Percentiles rank a stretch among this genome's conserved stretches.
phyloP scores from a whole-genome alignment of 441 rosid species.

The Sinapis alba region DNA sequence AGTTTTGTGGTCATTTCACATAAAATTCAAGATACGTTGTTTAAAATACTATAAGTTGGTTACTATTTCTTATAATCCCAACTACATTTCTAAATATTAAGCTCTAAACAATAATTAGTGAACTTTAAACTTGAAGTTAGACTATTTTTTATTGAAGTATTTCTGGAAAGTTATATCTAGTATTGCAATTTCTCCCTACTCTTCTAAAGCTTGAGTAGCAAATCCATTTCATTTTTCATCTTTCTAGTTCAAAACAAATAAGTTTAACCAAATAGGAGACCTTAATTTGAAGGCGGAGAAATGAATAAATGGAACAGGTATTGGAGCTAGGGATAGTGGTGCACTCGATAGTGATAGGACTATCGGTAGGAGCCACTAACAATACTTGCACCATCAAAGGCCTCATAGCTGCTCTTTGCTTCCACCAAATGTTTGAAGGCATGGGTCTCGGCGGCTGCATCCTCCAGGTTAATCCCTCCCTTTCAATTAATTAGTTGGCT shows the following conservation, averaged over 20 bases:
- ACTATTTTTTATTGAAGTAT: too few species aligned
- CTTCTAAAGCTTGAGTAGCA: too few species aligned
- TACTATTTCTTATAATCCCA: too few species aligned
- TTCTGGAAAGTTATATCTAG: too few species aligned
- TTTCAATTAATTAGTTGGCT: not conserved
- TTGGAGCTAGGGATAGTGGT: slow-evolving; percentile 53
- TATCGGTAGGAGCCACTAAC: slow-evolving; percentile 55
- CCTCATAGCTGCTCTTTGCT: slow-evolving; percentile 65
- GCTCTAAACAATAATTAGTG: too few species aligned
- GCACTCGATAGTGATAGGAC: slow-evolving; percentile 56
- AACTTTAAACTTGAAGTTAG: too few species aligned
- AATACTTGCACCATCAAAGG: slow-evolving; percentile 57
- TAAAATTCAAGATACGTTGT: too few species aligned
- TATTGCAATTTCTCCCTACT: too few species aligned
- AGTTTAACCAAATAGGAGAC: not conserved
- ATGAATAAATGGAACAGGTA: slow-evolving; percentile 41
- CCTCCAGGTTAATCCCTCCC: slow-evolving; percentile 44
- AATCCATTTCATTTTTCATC: not conserved
- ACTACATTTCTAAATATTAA: too few species aligned
- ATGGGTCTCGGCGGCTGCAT: slow-evolving; percentile 80
- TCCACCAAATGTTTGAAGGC: slow-evolving; percentile 83
- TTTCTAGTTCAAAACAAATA: not conserved
- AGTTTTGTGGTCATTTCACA: too few species aligned
- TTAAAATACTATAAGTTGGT: too few species aligned
- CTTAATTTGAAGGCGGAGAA: not conserved